Conservation (phyloP, 208 protist genomes). For the Tritrichomonas foetus region DNA sequence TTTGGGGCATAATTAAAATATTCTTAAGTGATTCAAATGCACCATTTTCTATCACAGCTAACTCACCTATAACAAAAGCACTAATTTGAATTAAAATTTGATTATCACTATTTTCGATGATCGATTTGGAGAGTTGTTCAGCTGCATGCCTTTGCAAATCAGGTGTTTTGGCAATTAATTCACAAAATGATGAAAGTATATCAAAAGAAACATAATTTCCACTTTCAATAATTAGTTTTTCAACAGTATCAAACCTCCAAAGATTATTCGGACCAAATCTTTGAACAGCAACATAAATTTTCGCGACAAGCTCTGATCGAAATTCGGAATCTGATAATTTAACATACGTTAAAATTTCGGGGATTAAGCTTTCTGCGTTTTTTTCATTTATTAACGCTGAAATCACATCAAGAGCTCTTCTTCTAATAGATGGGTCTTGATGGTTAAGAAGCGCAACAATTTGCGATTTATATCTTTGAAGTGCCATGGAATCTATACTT, state of each 20-base stretch:
- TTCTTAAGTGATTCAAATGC: not conserved
- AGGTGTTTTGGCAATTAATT: not conserved
- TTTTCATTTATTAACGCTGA: not conserved
- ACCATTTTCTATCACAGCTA: not conserved
- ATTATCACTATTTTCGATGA: not conserved
- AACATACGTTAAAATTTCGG: not conserved
- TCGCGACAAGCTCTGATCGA: not conserved
- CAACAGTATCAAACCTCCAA: not conserved
- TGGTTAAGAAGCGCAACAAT: not conserved
- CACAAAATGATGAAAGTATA: not conserved
- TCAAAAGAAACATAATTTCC: not conserved
- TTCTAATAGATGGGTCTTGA: not conserved
- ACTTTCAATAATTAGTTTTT: not conserved
- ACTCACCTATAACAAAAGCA: not conserved
- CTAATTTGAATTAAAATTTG: not conserved
- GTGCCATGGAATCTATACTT: not conserved
- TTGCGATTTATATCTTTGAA: not conserved
- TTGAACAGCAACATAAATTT: not conserved
- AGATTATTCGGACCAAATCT: not conserved
- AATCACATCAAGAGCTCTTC: not conserved
- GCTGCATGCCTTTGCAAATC: not conserved
- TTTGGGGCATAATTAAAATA: not conserved
- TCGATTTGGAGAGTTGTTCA: not conserved
- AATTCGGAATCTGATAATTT: not conserved
- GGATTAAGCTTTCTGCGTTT: not conserved